Base-by-base conservation (phyloP, 2,329 filamentous ascomycete species). In the Phialophora macrospora region DNA sequence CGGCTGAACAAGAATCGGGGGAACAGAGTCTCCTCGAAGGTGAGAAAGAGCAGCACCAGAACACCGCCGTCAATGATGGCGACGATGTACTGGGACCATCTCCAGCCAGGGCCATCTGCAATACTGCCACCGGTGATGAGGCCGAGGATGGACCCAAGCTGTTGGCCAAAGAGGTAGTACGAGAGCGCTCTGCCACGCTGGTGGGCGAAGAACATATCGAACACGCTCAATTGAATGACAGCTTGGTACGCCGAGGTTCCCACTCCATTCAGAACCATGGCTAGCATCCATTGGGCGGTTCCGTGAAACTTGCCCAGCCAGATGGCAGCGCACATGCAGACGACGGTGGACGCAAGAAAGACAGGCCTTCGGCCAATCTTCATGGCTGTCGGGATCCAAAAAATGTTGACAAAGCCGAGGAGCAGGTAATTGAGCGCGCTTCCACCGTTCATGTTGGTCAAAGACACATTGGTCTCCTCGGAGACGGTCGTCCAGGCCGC, bases 261-360 rank as follows among this genome's bases (percentile, higher is more conserved):
- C 51, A 89, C 80, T 0, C 87, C 87, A 72, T 88, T 88, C 9
- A 89, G 77, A 5, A 86, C 78, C 65, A 81, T 80, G 38, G 63
- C 79, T 86, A 60, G 83, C 86, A 9, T 85, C 87, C 85, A 89
- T 87, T 73, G 89, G 88, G 60, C 83, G 84, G 60, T 78, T 76
- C 72, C 89, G 88, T 0, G 82, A 8, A 87, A 85, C 57, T 78
- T 78, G 0, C 86, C 87, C 66, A 85, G 81, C 85, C 84, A 87
- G 65, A 87, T 83, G 30, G 79, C 81, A 14, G 81, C 82, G 2
- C 76, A 80, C 46, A 86, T 77, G 69, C 82, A 84, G 65, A 87
- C 78, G 51, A 85, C 70, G 14, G 82, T 81, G 2, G 83, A 85
- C 51, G 80, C 71, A 38, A 87, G 81, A 60, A 80, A 79, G 0